Evolutionary conservation across 2,329 filamentous ascomycete species (phyloP).

Genomic region (Clonostachys rosea): DNA sequence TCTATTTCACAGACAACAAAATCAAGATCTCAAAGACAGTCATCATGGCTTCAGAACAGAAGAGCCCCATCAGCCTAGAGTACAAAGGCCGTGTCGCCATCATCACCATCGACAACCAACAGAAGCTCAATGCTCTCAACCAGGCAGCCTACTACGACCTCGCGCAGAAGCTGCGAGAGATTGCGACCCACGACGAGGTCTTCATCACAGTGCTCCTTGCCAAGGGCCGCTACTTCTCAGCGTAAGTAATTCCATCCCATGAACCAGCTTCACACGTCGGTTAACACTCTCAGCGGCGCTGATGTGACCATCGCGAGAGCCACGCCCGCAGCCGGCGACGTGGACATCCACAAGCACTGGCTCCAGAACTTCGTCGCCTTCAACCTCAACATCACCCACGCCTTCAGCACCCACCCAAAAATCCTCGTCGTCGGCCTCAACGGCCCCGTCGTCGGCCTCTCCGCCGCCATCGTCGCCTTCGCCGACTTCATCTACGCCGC

Average conservation of each 20-base stretch:
- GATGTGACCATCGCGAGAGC: conserved; percentile 60
- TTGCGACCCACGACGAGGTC: conserved; percentile 75
- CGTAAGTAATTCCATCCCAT: conserved; percentile 50
- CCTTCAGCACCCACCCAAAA: conserved; percentile 92
- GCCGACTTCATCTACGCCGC: conserved; percentile 91
- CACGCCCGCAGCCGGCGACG: conserved; percentile 27
- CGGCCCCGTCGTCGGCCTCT: conserved; percentile 84
- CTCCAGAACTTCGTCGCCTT: conserved; percentile 71
- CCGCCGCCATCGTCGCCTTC: conserved; percentile 75
- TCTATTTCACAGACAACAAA: no score
- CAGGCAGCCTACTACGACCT: conserved; percentile 73
- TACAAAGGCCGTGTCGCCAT: conserved; percentile 49
- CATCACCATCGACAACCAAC: conserved; percentile 79
- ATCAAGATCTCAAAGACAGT: no score
- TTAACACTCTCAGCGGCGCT: no score
- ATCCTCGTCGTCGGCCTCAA: conserved; percentile 89
- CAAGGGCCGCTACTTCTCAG: conserved; percentile 82
- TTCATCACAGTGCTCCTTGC: conserved; percentile 81
- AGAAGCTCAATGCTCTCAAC: conserved; percentile 82
- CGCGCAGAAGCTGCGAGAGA: conserved; percentile 66
- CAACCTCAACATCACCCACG: conserved; percentile 85
- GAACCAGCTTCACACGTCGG: no score
- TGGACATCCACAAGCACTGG: conserved; percentile 44
- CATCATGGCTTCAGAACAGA: no score
- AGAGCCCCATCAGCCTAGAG: conserved; percentile 25